These are phyloP conservation scores for Tolypocladium nubicola DNA, from an alignment of 2,329 filamentous ascomycete species.

Conservation along the genomic window DNA sequence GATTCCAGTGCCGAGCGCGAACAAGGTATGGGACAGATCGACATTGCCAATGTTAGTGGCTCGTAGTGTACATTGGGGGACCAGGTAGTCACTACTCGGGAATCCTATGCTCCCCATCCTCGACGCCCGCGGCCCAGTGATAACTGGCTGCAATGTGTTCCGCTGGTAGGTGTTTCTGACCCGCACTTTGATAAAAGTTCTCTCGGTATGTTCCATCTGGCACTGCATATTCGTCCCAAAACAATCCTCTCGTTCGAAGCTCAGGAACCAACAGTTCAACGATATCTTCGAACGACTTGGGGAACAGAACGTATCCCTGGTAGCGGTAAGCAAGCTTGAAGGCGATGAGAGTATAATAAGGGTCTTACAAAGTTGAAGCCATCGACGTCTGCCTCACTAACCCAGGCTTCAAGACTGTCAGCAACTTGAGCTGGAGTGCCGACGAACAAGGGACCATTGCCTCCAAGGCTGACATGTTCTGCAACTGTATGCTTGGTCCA, in stretches of 20 bases:
- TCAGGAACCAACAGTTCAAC: slow-evolving; percentile 56
- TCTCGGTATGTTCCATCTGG: slow-evolving; percentile 49
- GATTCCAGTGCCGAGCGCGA: no score
- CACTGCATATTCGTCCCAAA: slow-evolving; percentile 43
- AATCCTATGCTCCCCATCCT: no score
- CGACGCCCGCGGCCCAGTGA: slow-evolving; percentile 17
- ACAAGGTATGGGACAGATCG: no score
- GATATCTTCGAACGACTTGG: slow-evolving; percentile 57
- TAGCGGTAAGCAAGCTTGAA: neutral
- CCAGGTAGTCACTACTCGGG: no score
- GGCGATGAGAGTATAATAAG: neutral
- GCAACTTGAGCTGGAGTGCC: slow-evolving; percentile 53
- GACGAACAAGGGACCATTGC: slow-evolving; percentile 53
- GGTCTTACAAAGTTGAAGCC: slow-evolving; percentile 55
- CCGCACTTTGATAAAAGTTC: slow-evolving; percentile 43
- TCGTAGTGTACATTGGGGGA: no score
- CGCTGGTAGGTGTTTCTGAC: slow-evolving; percentile 36
- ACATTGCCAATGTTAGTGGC: no score
- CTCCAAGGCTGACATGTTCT: slow-evolving; percentile 57
- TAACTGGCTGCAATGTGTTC: slow-evolving; percentile 43
- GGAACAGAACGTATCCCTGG: slow-evolving; percentile 54
- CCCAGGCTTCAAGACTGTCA: slow-evolving; percentile 57
- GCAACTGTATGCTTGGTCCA: slow-evolving; percentile 66
- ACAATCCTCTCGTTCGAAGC: slow-evolving; percentile 45
- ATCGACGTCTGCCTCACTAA: slow-evolving; percentile 52